phyloP scores from a whole-genome alignment of 345 rosid genomes.

The Aurinia saxatilis region DNA sequence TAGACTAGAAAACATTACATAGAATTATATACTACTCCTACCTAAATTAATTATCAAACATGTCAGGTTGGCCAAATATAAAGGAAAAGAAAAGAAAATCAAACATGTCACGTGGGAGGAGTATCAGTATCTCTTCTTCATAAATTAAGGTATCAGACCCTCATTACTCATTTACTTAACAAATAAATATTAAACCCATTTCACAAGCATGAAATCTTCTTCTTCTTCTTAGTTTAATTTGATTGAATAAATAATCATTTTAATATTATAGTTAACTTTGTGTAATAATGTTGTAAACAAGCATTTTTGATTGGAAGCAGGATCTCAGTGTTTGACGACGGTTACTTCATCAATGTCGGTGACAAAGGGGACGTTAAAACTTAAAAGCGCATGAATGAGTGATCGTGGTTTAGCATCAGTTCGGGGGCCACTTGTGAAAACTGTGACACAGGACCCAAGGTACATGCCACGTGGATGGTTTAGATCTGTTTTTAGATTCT shows the following conservation, averaged over 20 bases:
- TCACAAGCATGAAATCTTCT: conserved; percentile 28
- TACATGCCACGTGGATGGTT: conserved; percentile 15
- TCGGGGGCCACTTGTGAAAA: background rate
- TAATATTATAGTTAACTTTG: background rate
- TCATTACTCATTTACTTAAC: background rate
- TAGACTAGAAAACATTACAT: background rate
- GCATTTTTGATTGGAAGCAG: no score
- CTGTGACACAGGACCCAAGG: background rate
- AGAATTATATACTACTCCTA: no score
- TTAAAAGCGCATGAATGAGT: conserved; percentile 10
- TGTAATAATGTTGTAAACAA: no score
- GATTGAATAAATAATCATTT: background rate
- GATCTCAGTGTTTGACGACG: background rate
- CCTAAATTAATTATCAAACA: background rate
- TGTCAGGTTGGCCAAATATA: background rate
- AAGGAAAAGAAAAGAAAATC: background rate
- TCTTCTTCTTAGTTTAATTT: conserved; percentile 4
- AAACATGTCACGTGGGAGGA: conserved; percentile 12
- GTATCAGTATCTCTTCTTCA: conserved; percentile 23
- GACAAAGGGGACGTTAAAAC: conserved; percentile 1
- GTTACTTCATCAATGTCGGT: conserved; percentile 19
- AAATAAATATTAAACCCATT: conserved; percentile 1
- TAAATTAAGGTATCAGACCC: conserved; percentile 23
- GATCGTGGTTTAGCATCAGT: background rate
- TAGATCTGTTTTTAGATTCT: conserved; percentile 9